Conservation (phyloP, 2,329 filamentous ascomycete genomes). For the Penicillium sp. region DNA sequence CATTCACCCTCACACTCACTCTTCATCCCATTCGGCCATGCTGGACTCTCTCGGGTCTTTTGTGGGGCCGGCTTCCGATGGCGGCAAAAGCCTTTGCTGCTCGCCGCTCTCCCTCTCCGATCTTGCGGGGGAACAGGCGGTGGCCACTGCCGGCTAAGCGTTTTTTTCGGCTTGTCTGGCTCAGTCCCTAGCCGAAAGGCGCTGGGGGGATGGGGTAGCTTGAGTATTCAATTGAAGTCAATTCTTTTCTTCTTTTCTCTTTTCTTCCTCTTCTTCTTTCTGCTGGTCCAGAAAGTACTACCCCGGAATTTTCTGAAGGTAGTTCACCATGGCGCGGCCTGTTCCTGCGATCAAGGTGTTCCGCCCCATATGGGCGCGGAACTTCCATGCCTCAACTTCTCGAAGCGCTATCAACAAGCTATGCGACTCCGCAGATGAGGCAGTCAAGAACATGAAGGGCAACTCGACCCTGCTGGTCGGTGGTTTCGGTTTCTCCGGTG, state of each 20-base stretch:
- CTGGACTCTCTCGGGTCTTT: conserved; percentile 3
- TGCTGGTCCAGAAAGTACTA: conserved; percentile 22
- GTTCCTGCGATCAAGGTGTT: conserved; percentile 35
- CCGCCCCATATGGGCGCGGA: conserved; percentile 49
- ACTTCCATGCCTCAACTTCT: conserved; percentile 68
- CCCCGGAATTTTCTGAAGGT: conserved; percentile 17
- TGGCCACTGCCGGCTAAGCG: conserved; percentile 27
- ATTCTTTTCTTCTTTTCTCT: conserved; percentile 11
- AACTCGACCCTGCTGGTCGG: conserved; percentile 73
- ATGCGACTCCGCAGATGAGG: conserved; percentile 69
- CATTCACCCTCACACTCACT: neutral
- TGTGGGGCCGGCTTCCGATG: conserved; percentile 29
- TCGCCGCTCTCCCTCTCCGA: conserved; percentile 14
- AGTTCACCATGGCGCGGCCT: conserved; percentile 33
- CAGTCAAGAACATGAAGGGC: conserved; percentile 72
- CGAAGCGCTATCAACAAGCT: conserved; percentile 75
- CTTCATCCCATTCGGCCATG: neutral
- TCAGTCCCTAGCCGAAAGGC: conserved; percentile 27
- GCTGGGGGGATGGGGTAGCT: conserved; percentile 20
- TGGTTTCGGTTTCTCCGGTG: conserved; percentile 77
- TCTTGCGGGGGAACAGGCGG: conserved; percentile 9
- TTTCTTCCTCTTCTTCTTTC: conserved; percentile 19
- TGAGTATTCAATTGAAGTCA: conserved; percentile 7
- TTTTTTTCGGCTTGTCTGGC: conserved; percentile 31
- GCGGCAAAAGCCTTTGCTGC: conserved; percentile 23